Conservation (phyloP, 164 flowering plant species). For the Umbellularia californica region DNA sequence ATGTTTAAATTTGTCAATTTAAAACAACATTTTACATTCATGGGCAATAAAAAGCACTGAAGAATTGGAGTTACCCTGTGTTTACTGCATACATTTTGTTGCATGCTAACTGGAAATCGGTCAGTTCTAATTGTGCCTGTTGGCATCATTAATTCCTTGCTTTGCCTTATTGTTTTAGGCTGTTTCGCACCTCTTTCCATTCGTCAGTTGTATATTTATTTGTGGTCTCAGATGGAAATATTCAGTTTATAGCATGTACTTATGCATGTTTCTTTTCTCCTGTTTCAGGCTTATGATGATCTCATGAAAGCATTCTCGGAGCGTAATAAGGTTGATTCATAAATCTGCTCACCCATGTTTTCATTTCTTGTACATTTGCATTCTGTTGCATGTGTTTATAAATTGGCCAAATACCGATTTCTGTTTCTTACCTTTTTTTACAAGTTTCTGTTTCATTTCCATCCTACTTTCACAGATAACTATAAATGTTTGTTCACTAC, state of each 20-base stretch:
- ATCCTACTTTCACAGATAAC: too few species aligned
- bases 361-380: background rate
- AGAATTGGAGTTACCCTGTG: too few species aligned
- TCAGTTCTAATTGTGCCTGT: background rate
- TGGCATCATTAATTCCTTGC: background rate
- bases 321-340: slow-evolving; percentile 72
- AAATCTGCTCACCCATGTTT: background rate
- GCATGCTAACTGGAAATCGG: background rate
- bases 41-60: too few species aligned
- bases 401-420: background rate
- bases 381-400: background rate
- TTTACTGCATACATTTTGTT: background rate
- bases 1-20: background rate
- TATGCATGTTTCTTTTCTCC: slow-evolving; percentile 7
- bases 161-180: background rate
- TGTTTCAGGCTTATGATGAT: slow-evolving; percentile 77
- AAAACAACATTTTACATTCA: too few species aligned
- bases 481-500: too few species aligned
- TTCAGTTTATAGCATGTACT: background rate
- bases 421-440: background rate
- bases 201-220: background rate
- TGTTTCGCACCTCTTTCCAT: background rate
- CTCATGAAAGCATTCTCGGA: slow-evolving; percentile 91
- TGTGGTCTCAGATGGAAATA: slow-evolving; percentile 3
- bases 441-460: background rate